phyloP scores from a whole-genome alignment of 352 stramenopile species.

The Pythium insidiosum region DNA sequence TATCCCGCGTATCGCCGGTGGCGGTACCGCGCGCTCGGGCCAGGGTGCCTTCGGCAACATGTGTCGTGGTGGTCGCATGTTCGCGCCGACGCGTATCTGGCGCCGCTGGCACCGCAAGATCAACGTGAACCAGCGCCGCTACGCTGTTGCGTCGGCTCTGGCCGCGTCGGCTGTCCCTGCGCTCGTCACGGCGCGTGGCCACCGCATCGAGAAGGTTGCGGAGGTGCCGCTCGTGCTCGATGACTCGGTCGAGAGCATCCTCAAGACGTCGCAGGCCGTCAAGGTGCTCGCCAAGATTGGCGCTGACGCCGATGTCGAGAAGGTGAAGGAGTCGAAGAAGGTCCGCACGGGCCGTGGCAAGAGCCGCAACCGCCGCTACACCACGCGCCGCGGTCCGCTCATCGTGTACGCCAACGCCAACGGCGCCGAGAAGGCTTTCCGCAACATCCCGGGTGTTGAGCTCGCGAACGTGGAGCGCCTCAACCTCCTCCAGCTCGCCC shows the following conservation, averaged over 20 bases:
- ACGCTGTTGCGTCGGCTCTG: conserved; percentile 95
- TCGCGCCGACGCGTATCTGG: conserved; percentile 98
- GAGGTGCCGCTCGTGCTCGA: conserved; percentile 98
- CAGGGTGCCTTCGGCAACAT: conserved; percentile 99
- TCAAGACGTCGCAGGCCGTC: conserved; percentile 95
- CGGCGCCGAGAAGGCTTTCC: conserved; percentile 93
- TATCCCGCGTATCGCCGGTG: conserved; percentile 98
- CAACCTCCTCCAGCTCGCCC: conserved; percentile 97
- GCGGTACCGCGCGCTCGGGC: conserved; percentile 95
- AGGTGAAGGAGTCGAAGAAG: conserved; percentile 97
- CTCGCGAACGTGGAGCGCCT: conserved; percentile 95
- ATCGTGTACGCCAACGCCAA: conserved; percentile 95
- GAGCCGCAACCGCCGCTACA: conserved; percentile 97
- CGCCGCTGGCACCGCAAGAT: conserved; percentile 99
- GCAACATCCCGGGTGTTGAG: conserved; percentile 98
- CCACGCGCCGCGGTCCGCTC: conserved; percentile 92
- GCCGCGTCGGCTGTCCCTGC: conserved; percentile 95
- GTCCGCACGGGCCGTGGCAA: conserved; percentile 98
- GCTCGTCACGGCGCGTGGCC: conserved; percentile 97
- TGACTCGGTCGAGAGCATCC: conserved; percentile 85
- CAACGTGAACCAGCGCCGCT: conserved; percentile 97
- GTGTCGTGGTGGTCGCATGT: conserved; percentile 98
- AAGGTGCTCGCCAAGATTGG: conserved; percentile 93
- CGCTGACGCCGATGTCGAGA: conserved; percentile 94
- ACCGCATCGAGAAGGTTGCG: conserved; percentile 95